Evolutionary conservation across 2,329 filamentous ascomycete species (phyloP), one percentile per base, ranked within the genome.

Genomic region (Gnomoniopsis sp.): DNA sequence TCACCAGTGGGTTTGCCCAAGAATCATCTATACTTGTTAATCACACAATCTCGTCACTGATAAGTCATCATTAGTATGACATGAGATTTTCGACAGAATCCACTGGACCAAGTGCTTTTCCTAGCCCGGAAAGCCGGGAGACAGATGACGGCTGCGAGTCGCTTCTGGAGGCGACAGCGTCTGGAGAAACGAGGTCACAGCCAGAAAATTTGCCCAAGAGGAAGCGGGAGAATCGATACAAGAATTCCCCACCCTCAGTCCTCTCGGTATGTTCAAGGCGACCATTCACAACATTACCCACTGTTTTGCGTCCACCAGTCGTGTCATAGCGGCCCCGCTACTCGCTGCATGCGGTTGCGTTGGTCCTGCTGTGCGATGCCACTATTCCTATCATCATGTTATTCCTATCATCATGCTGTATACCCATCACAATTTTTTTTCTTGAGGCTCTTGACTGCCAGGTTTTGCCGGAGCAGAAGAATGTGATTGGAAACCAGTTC

Each of bases 161-260:
- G 38, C 52, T 51, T 34, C 52, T 44, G 36, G 55, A 57, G 10
- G 58, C 43, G 49, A 22, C 61, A 64, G 3, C 66, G 66, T 38
- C 47, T 63, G 19, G 64, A 67, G 33, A 51, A 62, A 47, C 68
- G 71, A 33, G 58, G 65, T 15, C 63, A 62, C 52, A 61, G 6
- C 38, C 66, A 17, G 79, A 79, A 19, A 67, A 73, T 1, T 70
- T 74, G 3, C 67, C 75, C 38, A 80, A 80, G 68, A 72, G 77
- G 56, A 81, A 79, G 66, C 73, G 79, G 22, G 78, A 80, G 63
- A 81, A 80, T 67, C 72, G 79, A 51, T 82, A 82, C 64, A 80
- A 81, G 66, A 80, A 82, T 57, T 79, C 79, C 1, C 76, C 79
- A 1, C 77, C 77, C 0, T 76, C 77, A 6, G 79, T 81, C 14